phyloP scores from a whole-genome alignment of 257 asterid species.

The Phtheirospermum japonicum region DNA sequence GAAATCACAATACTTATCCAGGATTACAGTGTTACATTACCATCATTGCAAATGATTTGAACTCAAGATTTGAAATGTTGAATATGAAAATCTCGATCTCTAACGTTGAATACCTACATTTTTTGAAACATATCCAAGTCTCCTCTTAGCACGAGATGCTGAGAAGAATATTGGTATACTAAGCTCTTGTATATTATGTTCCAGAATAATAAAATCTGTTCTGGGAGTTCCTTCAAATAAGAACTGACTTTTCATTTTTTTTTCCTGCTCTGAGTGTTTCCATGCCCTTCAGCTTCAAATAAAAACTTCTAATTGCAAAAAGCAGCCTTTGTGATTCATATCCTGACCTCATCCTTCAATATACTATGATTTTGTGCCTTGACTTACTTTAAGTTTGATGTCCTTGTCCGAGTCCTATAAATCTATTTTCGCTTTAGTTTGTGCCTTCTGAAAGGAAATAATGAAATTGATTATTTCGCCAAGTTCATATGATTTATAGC shows the following conservation, averaged over 20 bases:
- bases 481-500: constrained; percentile 12
- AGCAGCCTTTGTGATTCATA: neutral
- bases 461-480: neutral
- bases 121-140: no score
- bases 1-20: neutral
- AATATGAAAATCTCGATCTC: neutral
- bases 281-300: neutral
- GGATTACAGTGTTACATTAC: neutral
- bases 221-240: constrained; percentile 1
- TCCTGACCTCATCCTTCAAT: constrained; percentile 11
- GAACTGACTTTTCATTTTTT: neutral
- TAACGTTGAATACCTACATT: neutral
- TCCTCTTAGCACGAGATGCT: neutral
- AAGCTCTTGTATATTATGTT: no score
- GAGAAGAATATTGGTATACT: neutral
- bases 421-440: neutral
- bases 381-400: neutral
- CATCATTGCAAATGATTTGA: neutral
- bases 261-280: neutral
- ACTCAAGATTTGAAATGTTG: neutral
- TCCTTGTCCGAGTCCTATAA: constrained; percentile 1
- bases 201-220: no score
- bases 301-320: neutral
- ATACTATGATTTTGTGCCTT: neutral
- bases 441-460: neutral